phyloP scores from a whole-genome alignment of 176 grass and related monocot genomes.

The Triticum monococcum region DNA sequence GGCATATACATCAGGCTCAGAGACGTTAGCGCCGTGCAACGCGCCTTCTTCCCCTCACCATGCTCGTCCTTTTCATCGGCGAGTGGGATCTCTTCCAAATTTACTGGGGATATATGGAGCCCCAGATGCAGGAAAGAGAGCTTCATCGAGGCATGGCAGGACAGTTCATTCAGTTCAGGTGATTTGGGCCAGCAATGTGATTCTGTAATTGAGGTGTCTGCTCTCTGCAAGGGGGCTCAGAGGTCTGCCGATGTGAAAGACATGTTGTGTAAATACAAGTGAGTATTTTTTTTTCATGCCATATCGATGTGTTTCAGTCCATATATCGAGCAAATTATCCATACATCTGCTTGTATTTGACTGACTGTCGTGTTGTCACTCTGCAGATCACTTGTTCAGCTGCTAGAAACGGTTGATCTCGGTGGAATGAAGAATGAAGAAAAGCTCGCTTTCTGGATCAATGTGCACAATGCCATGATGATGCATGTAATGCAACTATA shows the following conservation, averaged over 20 bases:
- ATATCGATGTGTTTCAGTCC: not conserved
- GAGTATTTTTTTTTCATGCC: constrained; percentile 13
- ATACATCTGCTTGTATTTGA: not conserved
- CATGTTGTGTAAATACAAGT: constrained; percentile 79
- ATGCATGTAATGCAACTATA: constrained; percentile 98
- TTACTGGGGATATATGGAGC: constrained; percentile 63
- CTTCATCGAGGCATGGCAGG: constrained; percentile 47
- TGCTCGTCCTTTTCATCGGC: constrained; percentile 90
- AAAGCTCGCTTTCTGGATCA: constrained; percentile 95
- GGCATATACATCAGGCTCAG: constrained; percentile 65
- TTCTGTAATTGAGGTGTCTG: constrained; percentile 69
- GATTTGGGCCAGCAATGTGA: constrained; percentile 68
- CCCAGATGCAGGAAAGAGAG: constrained; percentile 70
- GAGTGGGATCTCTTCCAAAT: constrained; percentile 67
- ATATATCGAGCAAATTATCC: not conserved
- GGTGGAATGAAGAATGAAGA: constrained; percentile 71
- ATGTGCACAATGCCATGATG: constrained; percentile 93
- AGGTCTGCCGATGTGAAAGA: constrained; percentile 56
- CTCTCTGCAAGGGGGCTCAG: constrained; percentile 54
- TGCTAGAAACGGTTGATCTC: constrained; percentile 67
- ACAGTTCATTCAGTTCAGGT: constrained; percentile 37
- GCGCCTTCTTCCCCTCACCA: constrained; percentile 60
- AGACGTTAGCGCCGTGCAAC: constrained; percentile 32
- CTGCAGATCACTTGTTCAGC: constrained; percentile 66
- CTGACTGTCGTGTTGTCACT: not conserved